Base-by-base conservation (phyloP, 1,139 yeast species). In the Yamadazyma mexicana region DNA sequence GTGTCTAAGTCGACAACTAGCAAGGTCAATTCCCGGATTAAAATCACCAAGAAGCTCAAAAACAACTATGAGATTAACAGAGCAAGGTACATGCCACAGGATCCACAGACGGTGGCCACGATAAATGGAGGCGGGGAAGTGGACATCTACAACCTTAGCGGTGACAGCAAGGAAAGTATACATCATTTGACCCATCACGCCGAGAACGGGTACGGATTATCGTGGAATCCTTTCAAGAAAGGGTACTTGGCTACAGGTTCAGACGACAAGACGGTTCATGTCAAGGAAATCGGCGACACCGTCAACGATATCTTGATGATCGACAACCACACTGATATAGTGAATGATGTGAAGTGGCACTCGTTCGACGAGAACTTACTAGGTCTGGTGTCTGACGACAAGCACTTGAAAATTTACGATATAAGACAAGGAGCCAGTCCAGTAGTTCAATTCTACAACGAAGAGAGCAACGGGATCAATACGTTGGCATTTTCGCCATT, bases 1-100 rank as follows among this genome's bases (percentile, higher is more conserved):
- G 44, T 56, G 46, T 50, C 51, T 20, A 46, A 57, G 5, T 26
- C 29, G 8, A 31, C 34, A 15, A 53, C 48, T 2, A 59, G 52
- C 43, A 59, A 64, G 45, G 59, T 64, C 29, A 61, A 59, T 33
- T 61, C 88, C 2, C 68, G 83, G 43, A 71, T 88, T 36, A 82
- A 77, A 49, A 79, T 86, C 34, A 66, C 72, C 33, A 83, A 81
- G 56, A 84, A 85, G 50, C 64, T 62, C 42, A 65, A 62, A 44
- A 75, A 74, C 48, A 56, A 59, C 24, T 61, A 73, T 66, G 95
- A 86, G 56, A 79, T 91, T 40, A 87, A 89, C 55, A 73, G 91
- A 48, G 96, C 96, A 4, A 76, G 96, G 33, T 81, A 78, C 55
- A 79, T 84, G 77, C 96, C 96, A 0, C 84, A 80, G 49, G 75